phyloP scores from a whole-genome alignment of 257 asterid genomes.

The Lithospermum erythrorhizon region DNA sequence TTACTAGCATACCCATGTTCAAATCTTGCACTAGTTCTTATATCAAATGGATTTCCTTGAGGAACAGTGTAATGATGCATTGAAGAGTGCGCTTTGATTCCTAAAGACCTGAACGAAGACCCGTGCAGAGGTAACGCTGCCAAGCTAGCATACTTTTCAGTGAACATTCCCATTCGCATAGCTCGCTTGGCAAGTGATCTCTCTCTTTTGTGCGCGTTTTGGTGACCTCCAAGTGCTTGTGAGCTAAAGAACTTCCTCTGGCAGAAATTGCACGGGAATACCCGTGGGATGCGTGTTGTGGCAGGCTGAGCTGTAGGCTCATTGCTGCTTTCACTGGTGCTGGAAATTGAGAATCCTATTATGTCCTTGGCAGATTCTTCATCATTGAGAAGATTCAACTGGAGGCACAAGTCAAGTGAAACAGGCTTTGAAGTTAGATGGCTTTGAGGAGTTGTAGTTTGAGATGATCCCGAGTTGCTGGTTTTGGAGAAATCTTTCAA shows the following conservation, averaged over 20 bases:
- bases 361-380: constrained; percentile 17
- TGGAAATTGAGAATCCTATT: constrained; percentile 24
- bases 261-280: constrained; percentile 36
- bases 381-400: constrained; percentile 15
- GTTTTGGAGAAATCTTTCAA: constrained; percentile 10
- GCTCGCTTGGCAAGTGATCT: constrained; percentile 37
- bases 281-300: constrained; percentile 18
- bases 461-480: constrained; percentile 8
- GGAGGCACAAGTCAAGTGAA: constrained; percentile 38
- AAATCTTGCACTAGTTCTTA: constrained; percentile 21
- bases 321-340: constrained; percentile 43
- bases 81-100: constrained; percentile 51
- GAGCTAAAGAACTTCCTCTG: constrained; percentile 35
- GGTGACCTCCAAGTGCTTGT: constrained; percentile 47
- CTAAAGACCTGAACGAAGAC: constrained; percentile 37
- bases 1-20: constrained; percentile 19
- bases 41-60: constrained; percentile 18
- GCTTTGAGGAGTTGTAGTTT: constrained; percentile 11
- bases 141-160: constrained; percentile 24
- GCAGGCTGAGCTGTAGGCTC: constrained; percentile 24
- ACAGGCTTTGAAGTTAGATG: constrained; percentile 18
- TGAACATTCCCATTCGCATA: constrained; percentile 31
- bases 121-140: constrained; percentile 39
- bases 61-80: constrained; percentile 22
- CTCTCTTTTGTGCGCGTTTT: constrained; percentile 39